Conservation (phyloP, 345 rosid genomes). For the Cochlearia excelsa region DNA sequence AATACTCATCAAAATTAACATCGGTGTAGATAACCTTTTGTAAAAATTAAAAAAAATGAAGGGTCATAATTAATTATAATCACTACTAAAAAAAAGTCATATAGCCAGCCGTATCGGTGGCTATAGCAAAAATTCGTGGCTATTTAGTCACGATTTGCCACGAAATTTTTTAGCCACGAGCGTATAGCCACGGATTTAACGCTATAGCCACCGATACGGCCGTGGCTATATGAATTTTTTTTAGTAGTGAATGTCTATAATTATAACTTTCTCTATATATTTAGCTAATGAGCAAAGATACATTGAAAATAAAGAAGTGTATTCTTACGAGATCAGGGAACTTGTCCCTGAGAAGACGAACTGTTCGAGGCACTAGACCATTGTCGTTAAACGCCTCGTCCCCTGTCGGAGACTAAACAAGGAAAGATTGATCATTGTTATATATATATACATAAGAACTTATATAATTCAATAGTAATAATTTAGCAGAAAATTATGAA, state of each 20-base stretch:
- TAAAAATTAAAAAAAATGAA: conserved; percentile 19
- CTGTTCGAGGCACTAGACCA: conserved; percentile 77
- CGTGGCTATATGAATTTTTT: too few relatives aligned
- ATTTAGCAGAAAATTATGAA: conserved; percentile 23
- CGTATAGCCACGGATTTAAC: too few relatives aligned
- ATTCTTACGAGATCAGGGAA: conserved; percentile 81
- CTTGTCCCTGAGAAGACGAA: conserved; percentile 70
- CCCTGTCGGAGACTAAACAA: conserved; percentile 63
- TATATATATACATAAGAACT: not conserved
- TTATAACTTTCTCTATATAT: not conserved
- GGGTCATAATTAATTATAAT: not conserved
- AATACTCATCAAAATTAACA: conserved; percentile 87
- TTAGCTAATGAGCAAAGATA: not conserved
- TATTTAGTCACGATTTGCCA: too few relatives aligned
- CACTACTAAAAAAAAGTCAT: too few relatives aligned
- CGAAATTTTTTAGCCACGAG: too few relatives aligned
- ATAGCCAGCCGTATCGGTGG: too few relatives aligned
- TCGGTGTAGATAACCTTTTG: conserved; percentile 79
- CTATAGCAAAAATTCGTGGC: too few relatives aligned
- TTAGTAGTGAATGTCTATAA: too few relatives aligned
- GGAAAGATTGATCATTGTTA: not conserved
- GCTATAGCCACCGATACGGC: too few relatives aligned
- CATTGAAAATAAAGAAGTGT: not conserved
- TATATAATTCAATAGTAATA: not conserved
- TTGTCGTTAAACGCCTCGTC: conserved; percentile 87